Evolutionary conservation across 2,329 filamentous ascomycete species (phyloP), one percentile per base, ranked within the genome.

Genomic region (Fusarium subglutinans): DNA sequence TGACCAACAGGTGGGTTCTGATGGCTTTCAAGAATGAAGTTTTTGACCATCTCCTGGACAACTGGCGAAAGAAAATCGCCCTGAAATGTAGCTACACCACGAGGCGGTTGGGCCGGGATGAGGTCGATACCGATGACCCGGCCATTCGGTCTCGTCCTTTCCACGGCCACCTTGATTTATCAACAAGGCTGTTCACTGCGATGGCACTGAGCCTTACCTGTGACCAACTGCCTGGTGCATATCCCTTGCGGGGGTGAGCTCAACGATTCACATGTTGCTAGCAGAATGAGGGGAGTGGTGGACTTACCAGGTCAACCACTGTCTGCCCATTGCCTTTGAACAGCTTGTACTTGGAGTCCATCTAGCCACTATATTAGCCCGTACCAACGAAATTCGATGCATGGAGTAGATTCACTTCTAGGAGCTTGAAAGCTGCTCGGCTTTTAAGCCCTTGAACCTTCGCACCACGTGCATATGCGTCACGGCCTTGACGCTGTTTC

Each of bases 41-140:
- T 87, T 80, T 92, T 92, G 44, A 98, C 91, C 81, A 96, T 89
- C 28, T 86, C 88, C 81, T 93, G 93, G n/a, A 98, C 91, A 5
- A 84, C 83, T 1, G 90, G 88, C 11, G 91, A 93, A 45, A 98
- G 86, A 75, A 99, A 98, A 81, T 99, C 94, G 54, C 97, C 96
- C 83, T 99, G 96, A 65, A 99, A 95, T 5, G 94, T 94, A 35
- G 94, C 95, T n/a, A 97, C 95, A 28, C 96, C 96, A 78, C 89
- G 91, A 0, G 96, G 96, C 10, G 97, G 96, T 80, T 96, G 93
- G 1, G 95, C 94, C 9, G 96, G 96, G 74, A 99, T 94, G 58
- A 99, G 89, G 81, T 99, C 96, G 78, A 99, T 96, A 17, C 96
- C 97, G 35, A 99, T 86, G 18, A 99, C 91, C 48, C 92, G 90